These are phyloP conservation scores for Parathielavia hyrcaniae DNA, from an alignment of 495 filamentous ascomycete genomes.

Conservation along the genomic window DNA sequence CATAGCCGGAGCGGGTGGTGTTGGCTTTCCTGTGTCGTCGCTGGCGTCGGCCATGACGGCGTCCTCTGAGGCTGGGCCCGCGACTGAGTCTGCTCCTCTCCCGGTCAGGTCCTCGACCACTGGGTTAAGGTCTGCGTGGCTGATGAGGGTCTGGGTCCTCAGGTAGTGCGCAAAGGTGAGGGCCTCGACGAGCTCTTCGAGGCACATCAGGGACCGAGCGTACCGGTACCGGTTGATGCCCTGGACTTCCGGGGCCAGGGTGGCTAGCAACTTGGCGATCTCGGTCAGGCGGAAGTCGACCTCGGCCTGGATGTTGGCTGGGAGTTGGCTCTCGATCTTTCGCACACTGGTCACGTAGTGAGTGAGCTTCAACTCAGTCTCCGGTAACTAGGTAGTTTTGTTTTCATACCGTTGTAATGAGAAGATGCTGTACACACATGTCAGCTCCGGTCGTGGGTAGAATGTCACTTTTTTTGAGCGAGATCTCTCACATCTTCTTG, in stretches of 20 bases:
- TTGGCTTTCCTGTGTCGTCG: constrained; percentile 10
- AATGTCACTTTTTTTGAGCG: not conserved
- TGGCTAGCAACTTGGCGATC: constrained; percentile 60
- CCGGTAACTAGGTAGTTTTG: not conserved
- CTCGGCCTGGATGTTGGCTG: constrained; percentile 57
- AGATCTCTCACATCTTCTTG: constrained; percentile 79
- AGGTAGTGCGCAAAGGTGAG: constrained; percentile 83
- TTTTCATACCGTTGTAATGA: constrained; percentile 70
- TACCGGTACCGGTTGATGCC: constrained; percentile 80
- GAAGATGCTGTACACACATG: constrained; percentile 63
- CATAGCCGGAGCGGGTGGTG: not conserved
- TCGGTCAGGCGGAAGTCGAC: constrained; percentile 56
- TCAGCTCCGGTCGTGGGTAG: not conserved
- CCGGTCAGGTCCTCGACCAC: constrained; percentile 37
- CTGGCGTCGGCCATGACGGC: constrained; percentile 25
- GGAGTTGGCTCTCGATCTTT: constrained; percentile 56
- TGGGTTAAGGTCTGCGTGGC: constrained; percentile 50
- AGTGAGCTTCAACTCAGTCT: constrained; percentile 1
- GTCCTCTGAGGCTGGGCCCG: constrained; percentile 18
- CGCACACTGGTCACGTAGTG: constrained; percentile 48
- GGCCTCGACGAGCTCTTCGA: constrained; percentile 92
- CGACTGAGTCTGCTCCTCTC: constrained; percentile 12
- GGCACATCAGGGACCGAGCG: constrained; percentile 72
- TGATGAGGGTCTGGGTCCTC: constrained; percentile 64
- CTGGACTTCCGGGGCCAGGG: constrained; percentile 65